Evolutionary conservation across 192 early-diverging fungal genomes (phyloP).

Genomic region (Lobulomyces angularis): DNA sequence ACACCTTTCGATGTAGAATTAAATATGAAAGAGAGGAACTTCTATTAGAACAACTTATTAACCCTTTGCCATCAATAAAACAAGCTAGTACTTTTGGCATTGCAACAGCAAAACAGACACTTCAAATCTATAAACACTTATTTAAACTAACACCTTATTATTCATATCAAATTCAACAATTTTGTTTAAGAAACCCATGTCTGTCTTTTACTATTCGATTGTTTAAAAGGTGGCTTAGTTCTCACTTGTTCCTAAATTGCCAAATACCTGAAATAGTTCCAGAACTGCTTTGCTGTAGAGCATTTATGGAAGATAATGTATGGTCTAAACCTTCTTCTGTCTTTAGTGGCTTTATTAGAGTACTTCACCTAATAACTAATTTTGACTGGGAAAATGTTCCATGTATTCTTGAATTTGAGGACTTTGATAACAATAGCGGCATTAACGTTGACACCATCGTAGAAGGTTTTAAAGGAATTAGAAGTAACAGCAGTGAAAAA

Average conservation of each 20-base stretch:
- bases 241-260: slow-evolving; percentile 70
- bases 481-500: too few species aligned
- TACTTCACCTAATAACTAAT: too few species aligned
- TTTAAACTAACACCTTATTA: slow-evolving; percentile 41
- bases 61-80: slow-evolving; percentile 3
- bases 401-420: too few species aligned
- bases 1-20: slow-evolving; percentile 69
- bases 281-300: too few species aligned
- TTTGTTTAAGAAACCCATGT: slow-evolving; percentile 63
- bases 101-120: slow-evolving; percentile 13
- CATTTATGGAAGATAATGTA: too few species aligned
- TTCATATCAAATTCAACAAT: slow-evolving; percentile 53
- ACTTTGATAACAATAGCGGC: too few species aligned
- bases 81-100: slow-evolving; percentile 13
- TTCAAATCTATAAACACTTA: slow-evolving; percentile 16
- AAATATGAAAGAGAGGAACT: slow-evolving; percentile 55
- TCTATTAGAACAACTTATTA: slow-evolving; percentile 42
- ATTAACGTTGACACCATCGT: too few species aligned
- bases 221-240: slow-evolving; percentile 77
- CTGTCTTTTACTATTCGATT: slow-evolving; percentile 71
- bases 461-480: too few species aligned
- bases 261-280: too few species aligned
- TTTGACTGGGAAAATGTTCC: too few species aligned
- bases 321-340: too few species aligned
- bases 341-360: too few species aligned